Conservation (phyloP, 768 basidiomycete genomes). For the Astraeus odoratus region DNA sequence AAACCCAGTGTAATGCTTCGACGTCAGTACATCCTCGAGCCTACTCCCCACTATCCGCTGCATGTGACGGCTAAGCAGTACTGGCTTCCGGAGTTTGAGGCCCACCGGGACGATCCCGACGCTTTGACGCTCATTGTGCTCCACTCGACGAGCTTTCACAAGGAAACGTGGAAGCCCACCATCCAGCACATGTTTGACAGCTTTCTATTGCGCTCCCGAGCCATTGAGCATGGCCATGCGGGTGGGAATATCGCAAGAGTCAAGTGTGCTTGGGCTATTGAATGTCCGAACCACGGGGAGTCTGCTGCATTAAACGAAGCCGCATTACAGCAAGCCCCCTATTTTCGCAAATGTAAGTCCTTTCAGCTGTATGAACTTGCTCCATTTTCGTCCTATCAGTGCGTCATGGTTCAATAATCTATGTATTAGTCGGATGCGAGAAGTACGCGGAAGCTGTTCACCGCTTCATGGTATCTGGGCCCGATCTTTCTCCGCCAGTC, state of each 20-base stretch:
- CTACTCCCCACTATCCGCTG: constrained; percentile 39
- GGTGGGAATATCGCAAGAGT: constrained; percentile 7
- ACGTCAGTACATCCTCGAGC: constrained; percentile 29
- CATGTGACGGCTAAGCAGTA: constrained; percentile 53
- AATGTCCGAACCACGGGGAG: constrained; percentile 69
- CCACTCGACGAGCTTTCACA: constrained; percentile 69
- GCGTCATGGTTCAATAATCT: background rate
- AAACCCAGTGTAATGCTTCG: constrained; percentile 14
- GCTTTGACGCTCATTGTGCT: constrained; percentile 54
- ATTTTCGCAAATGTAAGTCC: constrained; percentile 41
- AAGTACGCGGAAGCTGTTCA: constrained; percentile 55
- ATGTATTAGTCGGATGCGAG: constrained; percentile 50
- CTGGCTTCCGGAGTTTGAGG: constrained; percentile 37
- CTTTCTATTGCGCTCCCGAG: background rate
- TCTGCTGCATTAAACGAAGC: constrained; percentile 47
- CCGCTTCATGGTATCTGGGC: constrained; percentile 44
- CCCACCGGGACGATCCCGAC: constrained; percentile 29
- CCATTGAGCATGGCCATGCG: background rate
- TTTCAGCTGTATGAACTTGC: background rate
- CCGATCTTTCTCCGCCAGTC: constrained; percentile 31
- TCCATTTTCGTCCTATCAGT: background rate
- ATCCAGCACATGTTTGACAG: constrained; percentile 41
- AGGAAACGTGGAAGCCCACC: constrained; percentile 67
- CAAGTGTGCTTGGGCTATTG: constrained; percentile 53
- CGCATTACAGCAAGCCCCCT: constrained; percentile 37